Conservation (phyloP, 805 yeast genomes). For the Wickerhamiella alocasiicola region DNA sequence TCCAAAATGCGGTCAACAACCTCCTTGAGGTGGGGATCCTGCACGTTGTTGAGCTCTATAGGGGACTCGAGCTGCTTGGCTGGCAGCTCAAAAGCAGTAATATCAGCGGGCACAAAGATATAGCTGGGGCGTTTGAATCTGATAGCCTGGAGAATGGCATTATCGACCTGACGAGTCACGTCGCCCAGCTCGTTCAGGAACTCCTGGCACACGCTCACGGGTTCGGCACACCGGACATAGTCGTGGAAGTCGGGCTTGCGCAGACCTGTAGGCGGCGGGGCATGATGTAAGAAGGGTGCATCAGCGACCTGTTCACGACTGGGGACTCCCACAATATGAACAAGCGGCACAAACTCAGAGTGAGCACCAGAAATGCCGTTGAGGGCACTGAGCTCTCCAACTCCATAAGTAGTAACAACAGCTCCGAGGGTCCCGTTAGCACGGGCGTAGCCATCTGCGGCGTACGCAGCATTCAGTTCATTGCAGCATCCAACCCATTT, state of each 20-base stretch:
- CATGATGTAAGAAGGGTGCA: conserved; percentile 30
- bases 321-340: conserved; percentile 79
- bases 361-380: conserved; percentile 75
- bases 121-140: conserved; percentile 67
- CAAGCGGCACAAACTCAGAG: conserved; percentile 66
- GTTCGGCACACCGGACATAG: conserved; percentile 50
- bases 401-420: conserved; percentile 67
- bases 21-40: conserved; percentile 14
- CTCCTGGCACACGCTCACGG: conserved; percentile 45
- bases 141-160: conserved; percentile 44
- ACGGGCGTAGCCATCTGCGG: conserved; percentile 82
- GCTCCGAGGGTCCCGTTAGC: conserved; percentile 52
- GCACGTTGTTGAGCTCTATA: conserved; percentile 19
- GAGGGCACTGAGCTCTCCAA: conserved; percentile 76
- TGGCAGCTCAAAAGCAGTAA: conserved; percentile 37
- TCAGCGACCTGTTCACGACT: conserved; percentile 30
- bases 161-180: conserved; percentile 55
- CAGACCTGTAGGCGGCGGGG: conserved; percentile 26
- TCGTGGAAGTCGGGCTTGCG: conserved; percentile 51
- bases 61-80: conserved; percentile 28
- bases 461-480: conserved; percentile 79
- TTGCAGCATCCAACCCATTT: conserved; percentile 78
- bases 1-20: conserved; percentile 36
- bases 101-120: conserved; percentile 61
- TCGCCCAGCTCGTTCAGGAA: conserved; percentile 33